A percentile compares a stretch with the other conserved stretches of the same genome.
These are phyloP conservation scores for Nakazawaea laoshanensis DNA, from an alignment of 805 yeast genomes.

Conservation along the genomic window DNA sequence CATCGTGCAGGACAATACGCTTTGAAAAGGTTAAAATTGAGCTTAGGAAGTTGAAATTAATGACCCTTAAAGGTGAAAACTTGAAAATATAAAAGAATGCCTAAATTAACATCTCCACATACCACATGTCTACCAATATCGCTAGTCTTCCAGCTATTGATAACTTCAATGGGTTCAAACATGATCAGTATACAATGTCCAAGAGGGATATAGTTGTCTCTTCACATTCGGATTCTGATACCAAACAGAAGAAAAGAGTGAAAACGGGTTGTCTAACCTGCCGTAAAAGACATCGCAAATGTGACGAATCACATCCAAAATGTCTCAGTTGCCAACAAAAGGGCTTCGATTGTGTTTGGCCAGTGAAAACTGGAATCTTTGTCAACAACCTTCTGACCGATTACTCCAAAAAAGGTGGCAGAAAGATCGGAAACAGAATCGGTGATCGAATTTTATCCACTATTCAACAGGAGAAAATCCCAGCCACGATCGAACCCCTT, in stretches of 20 bases:
- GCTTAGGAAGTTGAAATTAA: no score
- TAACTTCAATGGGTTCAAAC: no score
- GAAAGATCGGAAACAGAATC: conserved; percentile 3
- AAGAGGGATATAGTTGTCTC: no score
- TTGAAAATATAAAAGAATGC: not conserved
- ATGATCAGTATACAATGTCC: no score
- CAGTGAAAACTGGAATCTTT: conserved; percentile 19
- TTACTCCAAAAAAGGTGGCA: conserved; percentile 9
- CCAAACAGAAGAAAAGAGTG: conserved; percentile 25
- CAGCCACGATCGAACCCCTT: conserved; percentile 1
- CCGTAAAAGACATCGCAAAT: conserved; percentile 43
- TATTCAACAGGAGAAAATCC: conserved; percentile 8
- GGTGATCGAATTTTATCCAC: conserved; percentile 7
- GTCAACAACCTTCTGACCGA: conserved; percentile 20
- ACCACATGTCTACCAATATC: not conserved
- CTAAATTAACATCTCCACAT: not conserved
- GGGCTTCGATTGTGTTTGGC: conserved; percentile 28
- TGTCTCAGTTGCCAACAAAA: conserved; percentile 36
- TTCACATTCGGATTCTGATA: no score
- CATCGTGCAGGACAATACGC: no score
- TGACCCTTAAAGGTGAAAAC: no score
- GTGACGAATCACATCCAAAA: conserved; percentile 48
- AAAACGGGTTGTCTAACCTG: conserved; percentile 44
- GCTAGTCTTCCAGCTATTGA: conserved; percentile 3
- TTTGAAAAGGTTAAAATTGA: no score